A percentile compares a stretch with the other conserved stretches of the same genome.
These are phyloP conservation scores for Delonix regia DNA, from an alignment of 306 rosid genomes.

Conservation along the genomic window DNA sequence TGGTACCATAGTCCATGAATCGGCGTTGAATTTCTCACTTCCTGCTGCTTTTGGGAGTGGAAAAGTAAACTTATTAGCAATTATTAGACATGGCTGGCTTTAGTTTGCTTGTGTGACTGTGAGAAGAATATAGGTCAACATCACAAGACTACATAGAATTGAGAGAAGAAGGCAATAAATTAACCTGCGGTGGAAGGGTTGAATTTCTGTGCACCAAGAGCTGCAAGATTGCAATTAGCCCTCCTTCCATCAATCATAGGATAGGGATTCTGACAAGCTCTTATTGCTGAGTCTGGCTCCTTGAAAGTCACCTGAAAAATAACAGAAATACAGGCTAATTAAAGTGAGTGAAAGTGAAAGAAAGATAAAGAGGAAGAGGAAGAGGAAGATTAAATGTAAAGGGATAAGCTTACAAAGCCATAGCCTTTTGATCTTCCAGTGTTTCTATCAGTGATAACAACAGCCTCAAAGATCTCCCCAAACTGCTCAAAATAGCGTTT, in stretches of 20 bases:
- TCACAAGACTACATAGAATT: not conserved
- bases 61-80: slow-evolving; percentile 12
- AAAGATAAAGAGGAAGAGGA: not conserved
- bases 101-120: no score
- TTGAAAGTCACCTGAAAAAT: slow-evolving; percentile 65
- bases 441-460: slow-evolving; percentile 57
- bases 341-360: not conserved
- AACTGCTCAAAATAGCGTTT: slow-evolving; percentile 60
- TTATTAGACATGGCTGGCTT: slow-evolving; percentile 6
- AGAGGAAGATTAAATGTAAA: not conserved
- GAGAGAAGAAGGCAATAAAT: slow-evolving; percentile 8
- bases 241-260: slow-evolving; percentile 81
- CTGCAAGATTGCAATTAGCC: slow-evolving; percentile 64
- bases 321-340: not conserved
- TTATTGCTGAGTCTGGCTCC: slow-evolving; percentile 68
- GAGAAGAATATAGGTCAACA: not conserved
- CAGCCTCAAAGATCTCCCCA: slow-evolving; percentile 64
- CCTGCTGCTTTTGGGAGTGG: slow-evolving; percentile 40
- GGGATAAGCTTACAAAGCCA: slow-evolving; percentile 53
- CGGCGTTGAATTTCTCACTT: slow-evolving; percentile 41
- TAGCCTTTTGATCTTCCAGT: slow-evolving; percentile 67
- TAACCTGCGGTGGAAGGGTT: slow-evolving; percentile 45
- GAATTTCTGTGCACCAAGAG: slow-evolving; percentile 56
- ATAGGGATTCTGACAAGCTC: slow-evolving; percentile 67
- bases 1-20: slow-evolving; percentile 46